Evolutionary conservation across 805 yeast genomes (phyloP).

Genomic region (Candida coleopterorum): DNA sequence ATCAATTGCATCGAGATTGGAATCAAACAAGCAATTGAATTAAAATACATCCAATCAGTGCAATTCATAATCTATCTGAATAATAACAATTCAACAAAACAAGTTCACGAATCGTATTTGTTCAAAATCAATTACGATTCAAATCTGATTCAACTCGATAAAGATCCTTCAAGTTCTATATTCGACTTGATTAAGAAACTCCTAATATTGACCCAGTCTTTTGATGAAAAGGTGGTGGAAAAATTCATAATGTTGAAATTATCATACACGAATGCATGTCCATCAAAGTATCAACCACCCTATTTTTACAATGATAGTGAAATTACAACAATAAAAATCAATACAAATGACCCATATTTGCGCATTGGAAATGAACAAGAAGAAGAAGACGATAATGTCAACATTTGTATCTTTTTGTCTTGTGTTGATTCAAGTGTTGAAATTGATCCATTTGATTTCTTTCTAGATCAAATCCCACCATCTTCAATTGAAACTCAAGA

Average conservation of each 20-base stretch:
- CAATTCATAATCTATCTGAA: conserved; percentile 44
- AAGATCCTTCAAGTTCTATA: no score
- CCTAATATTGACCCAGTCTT: conserved; percentile 48
- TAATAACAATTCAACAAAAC: conserved; percentile 41
- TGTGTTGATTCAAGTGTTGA: not conserved
- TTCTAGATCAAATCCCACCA: not conserved
- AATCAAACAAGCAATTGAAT: conserved; percentile 39
- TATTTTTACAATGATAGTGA: conserved; percentile 41
- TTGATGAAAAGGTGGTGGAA: conserved; percentile 44
- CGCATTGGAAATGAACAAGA: no score
- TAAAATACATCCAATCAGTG: conserved; percentile 39
- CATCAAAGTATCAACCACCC: conserved; percentile 45
- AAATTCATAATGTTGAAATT: conserved; percentile 46
- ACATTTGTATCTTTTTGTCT: conserved; percentile 19
- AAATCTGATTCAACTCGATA: no score
- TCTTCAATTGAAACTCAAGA: conserved; percentile 2
- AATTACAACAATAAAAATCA: conserved; percentile 31
- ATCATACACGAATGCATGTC: conserved; percentile 44
- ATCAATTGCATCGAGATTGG: conserved; percentile 54
- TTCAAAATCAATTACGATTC: conserved; percentile 48
- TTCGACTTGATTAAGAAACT: conserved; percentile 47
- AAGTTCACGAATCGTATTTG: conserved; percentile 46
- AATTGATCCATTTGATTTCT: conserved; percentile 25
- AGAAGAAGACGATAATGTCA: conserved; percentile 5
- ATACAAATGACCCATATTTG: no score